Percentiles rank a stretch among this genome's conserved stretches.
Conservation (phyloP, 148 eudicot species). For the Vaccinium darrowii region DNA sequence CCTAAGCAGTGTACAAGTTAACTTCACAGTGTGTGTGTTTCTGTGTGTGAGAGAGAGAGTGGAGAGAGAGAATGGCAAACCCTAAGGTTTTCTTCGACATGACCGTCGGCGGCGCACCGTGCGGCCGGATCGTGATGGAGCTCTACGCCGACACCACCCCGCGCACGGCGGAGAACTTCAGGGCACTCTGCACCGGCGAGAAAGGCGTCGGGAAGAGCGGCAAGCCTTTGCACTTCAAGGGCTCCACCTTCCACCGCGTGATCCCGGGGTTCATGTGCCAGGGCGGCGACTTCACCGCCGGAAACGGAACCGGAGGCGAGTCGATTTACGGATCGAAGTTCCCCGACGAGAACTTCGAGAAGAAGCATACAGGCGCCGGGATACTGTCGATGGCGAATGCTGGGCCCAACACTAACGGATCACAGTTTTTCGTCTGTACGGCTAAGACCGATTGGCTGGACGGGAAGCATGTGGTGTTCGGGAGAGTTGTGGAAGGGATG, state of each 20-base stretch:
- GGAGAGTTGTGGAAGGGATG: constrained; percentile 58
- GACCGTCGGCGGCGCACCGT: constrained; percentile 42
- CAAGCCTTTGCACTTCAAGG: constrained; percentile 56
- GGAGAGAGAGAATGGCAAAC: constrained; percentile 23
- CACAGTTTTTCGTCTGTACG: constrained; percentile 79
- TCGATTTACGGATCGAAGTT: constrained; percentile 51
- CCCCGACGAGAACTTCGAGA: constrained; percentile 52
- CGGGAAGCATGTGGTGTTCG: constrained; percentile 78
- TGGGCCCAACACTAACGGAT: constrained; percentile 66
- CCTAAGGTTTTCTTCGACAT: constrained; percentile 54
- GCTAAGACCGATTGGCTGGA: constrained; percentile 68
- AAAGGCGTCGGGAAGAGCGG: constrained; percentile 44
- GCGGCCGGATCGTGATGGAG: constrained; percentile 54
- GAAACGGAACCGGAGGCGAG: constrained; percentile 63
- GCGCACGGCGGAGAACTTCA: constrained; percentile 43
- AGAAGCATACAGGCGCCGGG: constrained; percentile 67
- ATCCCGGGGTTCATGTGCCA: constrained; percentile 65
- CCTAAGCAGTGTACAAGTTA: not conserved
- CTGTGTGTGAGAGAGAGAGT: not conserved
- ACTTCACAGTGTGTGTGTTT: not conserved
- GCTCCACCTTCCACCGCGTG: constrained; percentile 57
- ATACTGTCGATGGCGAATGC: constrained; percentile 78
- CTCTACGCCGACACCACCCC: constrained; percentile 49
- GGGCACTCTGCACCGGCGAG: constrained; percentile 54
- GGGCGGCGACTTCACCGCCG: constrained; percentile 59